These are phyloP conservation scores for Elsinoe fawcettii DNA, from an alignment of 2,329 filamentous ascomycete genomes.

Conservation along the genomic window DNA sequence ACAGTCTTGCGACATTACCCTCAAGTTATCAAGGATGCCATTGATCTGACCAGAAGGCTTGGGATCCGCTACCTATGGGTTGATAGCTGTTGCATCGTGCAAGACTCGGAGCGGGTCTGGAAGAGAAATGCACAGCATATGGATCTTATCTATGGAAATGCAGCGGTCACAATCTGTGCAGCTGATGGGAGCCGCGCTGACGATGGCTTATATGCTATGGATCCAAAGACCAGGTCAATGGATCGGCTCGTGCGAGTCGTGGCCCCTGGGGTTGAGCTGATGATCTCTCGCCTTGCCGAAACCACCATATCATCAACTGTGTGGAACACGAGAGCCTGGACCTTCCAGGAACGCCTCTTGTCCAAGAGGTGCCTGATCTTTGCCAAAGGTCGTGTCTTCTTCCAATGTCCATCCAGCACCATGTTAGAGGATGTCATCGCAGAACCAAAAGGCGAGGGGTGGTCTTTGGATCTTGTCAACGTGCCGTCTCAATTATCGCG, in stretches of 20 bases:
- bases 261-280: constrained; percentile 19
- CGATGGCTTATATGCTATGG: neutral
- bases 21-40: neutral
- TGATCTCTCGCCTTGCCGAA: constrained; percentile 23
- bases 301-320: constrained; percentile 22
- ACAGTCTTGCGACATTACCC: neutral
- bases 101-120: constrained; percentile 23
- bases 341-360: constrained; percentile 34
- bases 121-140: constrained; percentile 27
- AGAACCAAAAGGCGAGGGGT: constrained; percentile 23
- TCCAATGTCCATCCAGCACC: constrained; percentile 24
- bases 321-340: constrained; percentile 35
- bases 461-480: constrained; percentile 28
- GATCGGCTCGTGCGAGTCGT: constrained; percentile 17
- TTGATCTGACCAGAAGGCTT: constrained; percentile 11
- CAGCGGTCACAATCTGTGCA: constrained; percentile 31
- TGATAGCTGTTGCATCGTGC: constrained; percentile 21
- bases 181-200: constrained; percentile 24
- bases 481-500: constrained; percentile 26
- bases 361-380: constrained; percentile 33
- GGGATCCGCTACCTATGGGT: constrained; percentile 20
- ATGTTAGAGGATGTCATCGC: constrained; percentile 28
- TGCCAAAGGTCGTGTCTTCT: constrained; percentile 27
- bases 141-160: constrained; percentile 30
- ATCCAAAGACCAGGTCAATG: neutral